These are phyloP conservation scores for Diddensiella transvaalensis DNA, from an alignment of 805 yeast species.

Conservation along the genomic window DNA sequence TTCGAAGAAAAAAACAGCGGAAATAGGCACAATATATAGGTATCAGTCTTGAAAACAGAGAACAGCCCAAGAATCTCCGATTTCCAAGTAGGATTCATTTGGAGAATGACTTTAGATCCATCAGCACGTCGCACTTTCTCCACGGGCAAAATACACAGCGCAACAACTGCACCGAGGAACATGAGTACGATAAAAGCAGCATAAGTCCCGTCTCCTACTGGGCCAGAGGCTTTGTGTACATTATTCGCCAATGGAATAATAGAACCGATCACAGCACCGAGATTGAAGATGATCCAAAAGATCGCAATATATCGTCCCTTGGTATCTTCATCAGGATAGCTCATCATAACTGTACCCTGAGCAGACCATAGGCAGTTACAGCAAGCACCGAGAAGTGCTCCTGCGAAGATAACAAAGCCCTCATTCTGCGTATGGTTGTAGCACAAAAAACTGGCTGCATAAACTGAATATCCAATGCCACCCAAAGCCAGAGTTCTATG, in stretches of 20 bases:
- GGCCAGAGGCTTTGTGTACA: constrained; percentile 36
- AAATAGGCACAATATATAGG: constrained; percentile 47
- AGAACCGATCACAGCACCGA: constrained; percentile 60
- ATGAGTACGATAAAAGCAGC: constrained; percentile 53
- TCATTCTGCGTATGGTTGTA: constrained; percentile 42
- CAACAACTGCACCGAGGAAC: constrained; percentile 44
- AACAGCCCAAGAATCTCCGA: constrained; percentile 43
- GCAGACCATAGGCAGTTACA: constrained; percentile 59
- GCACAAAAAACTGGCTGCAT: constrained; percentile 44
- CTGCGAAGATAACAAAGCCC: constrained; percentile 54
- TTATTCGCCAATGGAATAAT: constrained; percentile 55
- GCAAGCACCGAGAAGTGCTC: constrained; percentile 54
- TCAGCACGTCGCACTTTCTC: constrained; percentile 48
- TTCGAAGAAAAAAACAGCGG: constrained; percentile 63
- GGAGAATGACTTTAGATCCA: constrained; percentile 45
- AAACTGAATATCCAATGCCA: constrained; percentile 45
- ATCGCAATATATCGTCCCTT: constrained; percentile 53
- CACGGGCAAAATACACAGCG: constrained; percentile 47
- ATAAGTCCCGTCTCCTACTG: constrained; percentile 47
- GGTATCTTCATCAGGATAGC: constrained; percentile 51
- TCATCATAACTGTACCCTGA: constrained; percentile 53
- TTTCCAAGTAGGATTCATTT: constrained; percentile 45
- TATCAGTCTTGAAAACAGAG: constrained; percentile 39
- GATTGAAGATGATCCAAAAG: constrained; percentile 59
- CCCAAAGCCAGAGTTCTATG: constrained; percentile 41